Base-by-base conservation (phyloP, 2,329 filamentous ascomycete species). In the Ceratocystis smalleyi region DNA sequence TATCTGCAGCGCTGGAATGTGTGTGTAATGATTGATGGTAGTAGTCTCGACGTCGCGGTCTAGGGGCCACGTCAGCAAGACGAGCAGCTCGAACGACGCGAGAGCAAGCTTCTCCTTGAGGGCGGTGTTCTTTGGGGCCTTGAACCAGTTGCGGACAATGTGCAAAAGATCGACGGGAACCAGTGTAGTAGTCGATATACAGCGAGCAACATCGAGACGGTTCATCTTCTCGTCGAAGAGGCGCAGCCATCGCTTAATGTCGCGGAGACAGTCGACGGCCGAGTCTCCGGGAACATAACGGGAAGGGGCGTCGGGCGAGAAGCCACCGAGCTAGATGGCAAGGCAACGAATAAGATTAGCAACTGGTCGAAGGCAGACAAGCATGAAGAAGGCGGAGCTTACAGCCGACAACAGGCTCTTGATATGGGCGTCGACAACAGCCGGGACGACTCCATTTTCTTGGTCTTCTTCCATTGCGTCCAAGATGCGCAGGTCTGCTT, bases 151-250 rank as follows among this genome's bases (percentile, higher is more conserved):
- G 8, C 89, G 86, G 24, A 99, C 79, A 68, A 99, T 97, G 64
- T 92, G 90, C 65, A 97, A 78, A 64, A 99, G 76, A 74, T 99
- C 94, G 61, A 89, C 89, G 71, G 87, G 87, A 65, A 97, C 83
- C n/a, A 99, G 75, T 71, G 96, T 96, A 55, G 91, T 88, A 74
- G 97, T 91, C 71, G 90, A 86, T 69, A 97, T 79, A 73, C 91
- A 96, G 75, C 94, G 83, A 67, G 92, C 91, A 66, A 99, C 94
- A 72, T 99, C 94, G 79, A 95, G 87, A 69, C 92, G 87, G 72
- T 96, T 95, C 68, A 87, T 84, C 73, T 95, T 95, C 72, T 95
- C 89, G 74, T 96, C 91, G 78, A 94, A 94, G 68, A 96, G 84
- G 69, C 90, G 91, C 69, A 99, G 81, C 94, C 94, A 99, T 82